Evolutionary conservation across 768 basidiomycete genomes (phyloP).

Genomic region (Agrocybe praecox): DNA sequence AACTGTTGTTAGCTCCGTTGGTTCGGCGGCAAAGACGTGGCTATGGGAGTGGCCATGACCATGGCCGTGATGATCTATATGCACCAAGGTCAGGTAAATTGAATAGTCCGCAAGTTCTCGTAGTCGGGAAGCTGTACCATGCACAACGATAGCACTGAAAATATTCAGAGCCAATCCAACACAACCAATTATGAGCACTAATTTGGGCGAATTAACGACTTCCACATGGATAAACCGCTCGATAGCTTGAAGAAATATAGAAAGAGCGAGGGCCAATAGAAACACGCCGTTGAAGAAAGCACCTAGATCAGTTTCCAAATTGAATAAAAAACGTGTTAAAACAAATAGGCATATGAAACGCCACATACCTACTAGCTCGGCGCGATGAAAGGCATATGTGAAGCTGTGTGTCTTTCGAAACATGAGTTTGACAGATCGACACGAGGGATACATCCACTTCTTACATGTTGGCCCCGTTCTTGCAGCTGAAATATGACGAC

Average conservation of each 20-base stretch:
- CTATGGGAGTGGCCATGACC: conserved; percentile 31
- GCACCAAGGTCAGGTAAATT: conserved; percentile 1
- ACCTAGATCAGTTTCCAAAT: conserved; percentile 29
- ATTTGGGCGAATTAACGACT: conserved; percentile 40
- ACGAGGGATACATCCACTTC: background rate
- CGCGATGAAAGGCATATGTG: conserved; percentile 58
- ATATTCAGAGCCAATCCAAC: conserved; percentile 51
- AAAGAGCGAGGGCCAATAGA: conserved; percentile 52
- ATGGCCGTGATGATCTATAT: conserved; percentile 43
- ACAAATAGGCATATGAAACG: conserved; percentile 5
- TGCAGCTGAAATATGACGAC: conserved; percentile 34
- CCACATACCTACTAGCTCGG: conserved; percentile 52
- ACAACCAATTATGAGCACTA: conserved; percentile 51
- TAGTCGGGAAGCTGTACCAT: conserved; percentile 27
- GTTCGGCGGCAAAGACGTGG: conserved; percentile 2
- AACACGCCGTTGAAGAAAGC: conserved; percentile 59
- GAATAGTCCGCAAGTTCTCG: conserved; percentile 1
- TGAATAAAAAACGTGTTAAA: background rate
- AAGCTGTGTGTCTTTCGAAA: conserved; percentile 44
- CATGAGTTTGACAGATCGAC: conserved; percentile 1
- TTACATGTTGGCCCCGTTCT: conserved; percentile 35
- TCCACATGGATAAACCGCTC: conserved; percentile 55
- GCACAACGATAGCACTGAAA: conserved; percentile 49
- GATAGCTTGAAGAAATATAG: conserved; percentile 54
- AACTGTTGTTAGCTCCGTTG: conserved; percentile 19